Conservation (phyloP, 2,329 filamentous ascomycete genomes). For the Cladosporium sp. region DNA sequence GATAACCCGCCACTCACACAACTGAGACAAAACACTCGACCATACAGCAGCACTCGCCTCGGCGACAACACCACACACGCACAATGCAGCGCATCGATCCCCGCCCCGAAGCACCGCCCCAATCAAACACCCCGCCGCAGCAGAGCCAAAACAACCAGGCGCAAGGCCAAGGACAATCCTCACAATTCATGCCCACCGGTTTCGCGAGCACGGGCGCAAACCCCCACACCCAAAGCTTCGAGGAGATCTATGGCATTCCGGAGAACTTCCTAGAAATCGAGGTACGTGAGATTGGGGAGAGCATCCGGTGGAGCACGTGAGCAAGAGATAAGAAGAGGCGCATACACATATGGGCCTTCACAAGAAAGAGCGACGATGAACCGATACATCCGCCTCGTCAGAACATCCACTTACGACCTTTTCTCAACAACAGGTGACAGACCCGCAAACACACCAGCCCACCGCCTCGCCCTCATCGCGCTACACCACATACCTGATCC, state of each 20-base stretch:
- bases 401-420: neutral
- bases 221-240: constrained; percentile 72
- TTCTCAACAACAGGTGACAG: constrained; percentile 68
- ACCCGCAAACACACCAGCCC: constrained; percentile 91
- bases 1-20: neutral
- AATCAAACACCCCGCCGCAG: constrained; percentile 22
- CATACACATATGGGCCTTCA: neutral
- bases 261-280: constrained; percentile 99
- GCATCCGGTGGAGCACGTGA: neutral
- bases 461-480: constrained; percentile 59
- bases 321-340: neutral
- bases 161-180: constrained; percentile 17
- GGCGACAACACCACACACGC: neutral
- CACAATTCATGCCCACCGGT: constrained; percentile 32
- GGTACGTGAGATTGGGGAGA: constrained; percentile 52
- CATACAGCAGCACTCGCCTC: neutral
- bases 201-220: constrained; percentile 37
- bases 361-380: neutral
- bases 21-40: neutral
- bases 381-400: neutral
- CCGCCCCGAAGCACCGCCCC: constrained; percentile 27
- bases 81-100: constrained; percentile 37
- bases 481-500: constrained; percentile 98
- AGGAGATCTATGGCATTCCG: constrained; percentile 97
- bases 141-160: constrained; percentile 3